A percentile compares a stretch with the other conserved stretches of the same genome.
phyloP scores from a whole-genome alignment of 306 rosid species.

The Morella rubra region DNA sequence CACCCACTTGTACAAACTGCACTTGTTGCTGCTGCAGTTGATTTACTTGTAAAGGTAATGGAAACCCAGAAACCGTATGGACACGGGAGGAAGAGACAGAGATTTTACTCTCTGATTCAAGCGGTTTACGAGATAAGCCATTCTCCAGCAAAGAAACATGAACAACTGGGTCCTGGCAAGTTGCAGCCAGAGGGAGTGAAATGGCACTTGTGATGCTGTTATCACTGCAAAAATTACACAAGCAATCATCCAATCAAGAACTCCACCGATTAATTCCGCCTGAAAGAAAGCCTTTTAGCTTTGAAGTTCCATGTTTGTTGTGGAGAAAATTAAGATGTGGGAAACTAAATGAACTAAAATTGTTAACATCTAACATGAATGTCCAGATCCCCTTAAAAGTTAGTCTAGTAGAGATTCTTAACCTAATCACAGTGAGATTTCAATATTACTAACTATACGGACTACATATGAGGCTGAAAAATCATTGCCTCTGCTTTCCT shows the following conservation, averaged over 20 bases:
- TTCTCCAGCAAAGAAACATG: conserved; percentile 33
- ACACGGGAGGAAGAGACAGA: conserved; percentile 27
- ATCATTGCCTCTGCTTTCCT: not conserved
- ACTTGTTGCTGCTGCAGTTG: conserved; percentile 34
- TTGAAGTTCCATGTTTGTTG: not conserved
- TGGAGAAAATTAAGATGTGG: not conserved
- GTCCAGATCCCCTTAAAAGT: not conserved
- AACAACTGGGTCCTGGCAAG: conserved; percentile 28
- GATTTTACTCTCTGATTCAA: conserved; percentile 23
- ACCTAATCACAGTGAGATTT: not conserved
- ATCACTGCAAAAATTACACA: conserved; percentile 36
- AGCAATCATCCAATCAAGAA: conserved; percentile 10
- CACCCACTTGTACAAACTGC: conserved; percentile 41
- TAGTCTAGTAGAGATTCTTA: not conserved
- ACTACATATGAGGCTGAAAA: not conserved
- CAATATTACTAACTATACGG: not conserved
- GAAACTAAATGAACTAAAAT: not conserved
- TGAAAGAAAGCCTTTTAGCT: not conserved
- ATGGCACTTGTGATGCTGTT: conserved; percentile 17
- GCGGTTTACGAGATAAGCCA: conserved; percentile 19
- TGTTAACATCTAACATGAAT: not conserved
- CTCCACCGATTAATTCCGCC: not conserved
- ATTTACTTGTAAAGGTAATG: conserved; percentile 33
- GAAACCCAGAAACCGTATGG: conserved; percentile 6
- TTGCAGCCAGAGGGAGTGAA: conserved; percentile 16